Percentiles rank a stretch among this genome's conserved stretches.
Conservation (phyloP, 805 yeast genomes). For the Komagataella ulmi region DNA sequence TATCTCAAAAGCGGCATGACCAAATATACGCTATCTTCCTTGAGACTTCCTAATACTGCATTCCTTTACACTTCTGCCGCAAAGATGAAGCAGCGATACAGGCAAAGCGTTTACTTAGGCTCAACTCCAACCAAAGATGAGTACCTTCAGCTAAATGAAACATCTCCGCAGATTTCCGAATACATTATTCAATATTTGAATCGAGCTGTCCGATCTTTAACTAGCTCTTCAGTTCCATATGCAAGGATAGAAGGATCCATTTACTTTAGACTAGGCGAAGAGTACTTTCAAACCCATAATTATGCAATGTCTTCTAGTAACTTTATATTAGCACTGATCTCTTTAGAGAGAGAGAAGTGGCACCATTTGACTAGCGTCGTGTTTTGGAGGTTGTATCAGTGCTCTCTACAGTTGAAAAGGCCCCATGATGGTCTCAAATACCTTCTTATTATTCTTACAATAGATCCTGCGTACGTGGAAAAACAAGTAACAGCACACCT, state of each 20-base stretch:
- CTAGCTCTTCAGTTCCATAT: slow-evolving; percentile 7
- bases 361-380: slow-evolving; percentile 16
- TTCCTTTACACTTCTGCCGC: neutral
- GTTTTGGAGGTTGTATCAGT: slow-evolving; percentile 22
- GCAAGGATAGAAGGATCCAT: slow-evolving; percentile 26
- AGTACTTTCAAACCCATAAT: slow-evolving; percentile 17
- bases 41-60: slow-evolving; percentile 12
- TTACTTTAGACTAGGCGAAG: slow-evolving; percentile 39
- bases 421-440: slow-evolving; percentile 18
- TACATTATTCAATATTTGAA: neutral
- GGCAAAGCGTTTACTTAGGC: neutral
- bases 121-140: neutral
- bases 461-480: slow-evolving; percentile 6
- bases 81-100: neutral
- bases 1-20: slow-evolving; percentile 9
- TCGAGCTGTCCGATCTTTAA: neutral
- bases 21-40: slow-evolving; percentile 10
- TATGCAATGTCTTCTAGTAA: slow-evolving; percentile 28
- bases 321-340: slow-evolving; percentile 23
- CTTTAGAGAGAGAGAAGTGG: slow-evolving; percentile 30
- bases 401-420: slow-evolving; percentile 20
- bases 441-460: slow-evolving; percentile 17
- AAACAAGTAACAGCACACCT: neutral
- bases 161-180: neutral
- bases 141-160: neutral